Conservation (phyloP, 257 asterid species). For the Solanum tarapatanum region DNA sequence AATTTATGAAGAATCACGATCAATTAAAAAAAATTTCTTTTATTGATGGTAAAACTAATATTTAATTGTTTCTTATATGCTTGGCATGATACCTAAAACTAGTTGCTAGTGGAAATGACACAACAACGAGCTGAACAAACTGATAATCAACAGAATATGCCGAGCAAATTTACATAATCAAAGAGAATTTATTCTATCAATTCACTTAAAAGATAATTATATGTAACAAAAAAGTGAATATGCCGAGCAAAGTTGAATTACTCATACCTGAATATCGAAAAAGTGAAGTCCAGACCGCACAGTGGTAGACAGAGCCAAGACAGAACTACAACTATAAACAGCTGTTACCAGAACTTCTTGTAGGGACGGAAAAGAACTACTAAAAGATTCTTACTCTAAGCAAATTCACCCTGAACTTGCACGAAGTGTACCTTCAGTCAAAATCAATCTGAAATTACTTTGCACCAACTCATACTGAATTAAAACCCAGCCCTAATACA, state of each 20-base stretch:
- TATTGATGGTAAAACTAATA: too few relatives aligned
- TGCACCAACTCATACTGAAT: neutral
- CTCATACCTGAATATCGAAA: neutral
- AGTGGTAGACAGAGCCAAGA: neutral
- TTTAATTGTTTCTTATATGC: neutral
- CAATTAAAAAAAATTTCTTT: neutral
- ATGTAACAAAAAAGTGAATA: neutral
- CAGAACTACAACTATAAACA: neutral
- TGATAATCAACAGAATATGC: neutral
- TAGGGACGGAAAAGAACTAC: neutral
- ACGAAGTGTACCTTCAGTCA: neutral
- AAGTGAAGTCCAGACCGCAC: neutral
- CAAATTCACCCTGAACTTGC: neutral
- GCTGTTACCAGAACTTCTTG: neutral
- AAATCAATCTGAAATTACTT: neutral
- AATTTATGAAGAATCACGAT: too few relatives aligned
- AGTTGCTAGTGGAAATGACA: neutral
- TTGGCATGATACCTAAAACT: neutral
- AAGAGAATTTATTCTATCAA: too few relatives aligned
- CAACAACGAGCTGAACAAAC: neutral
- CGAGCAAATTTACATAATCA: too few relatives aligned
- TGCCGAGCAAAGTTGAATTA: neutral
- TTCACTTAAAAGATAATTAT: too few relatives aligned
- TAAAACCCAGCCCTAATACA: neutral
- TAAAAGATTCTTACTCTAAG: neutral